A percentile compares a stretch with the other conserved stretches of the same genome.
phyloP scores from a whole-genome alignment of 139 green algal species.

The Micromonas pusilla region DNA sequence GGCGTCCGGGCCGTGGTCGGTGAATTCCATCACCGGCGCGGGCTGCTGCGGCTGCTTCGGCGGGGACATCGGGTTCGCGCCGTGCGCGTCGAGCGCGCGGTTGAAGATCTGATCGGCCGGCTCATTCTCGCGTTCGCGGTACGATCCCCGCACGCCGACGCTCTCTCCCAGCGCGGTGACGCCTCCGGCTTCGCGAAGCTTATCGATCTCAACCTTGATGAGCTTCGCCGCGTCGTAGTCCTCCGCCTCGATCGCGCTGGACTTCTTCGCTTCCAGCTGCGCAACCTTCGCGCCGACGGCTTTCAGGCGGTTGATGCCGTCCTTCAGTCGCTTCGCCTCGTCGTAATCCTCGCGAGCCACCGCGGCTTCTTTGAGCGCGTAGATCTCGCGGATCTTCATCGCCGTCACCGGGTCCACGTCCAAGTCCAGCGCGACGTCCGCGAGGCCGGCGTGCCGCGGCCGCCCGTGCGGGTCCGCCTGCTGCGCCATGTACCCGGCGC shows the following conservation, averaged over 20 bases:
- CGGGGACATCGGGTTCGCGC: too few species aligned
- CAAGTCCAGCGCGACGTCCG: constrained; percentile 62
- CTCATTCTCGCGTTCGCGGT: not conserved
- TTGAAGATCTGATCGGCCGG: not conserved
- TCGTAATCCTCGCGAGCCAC: constrained; percentile 88
- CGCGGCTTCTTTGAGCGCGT: constrained; percentile 60
- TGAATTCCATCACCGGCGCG: not conserved
- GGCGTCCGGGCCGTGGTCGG: not conserved
- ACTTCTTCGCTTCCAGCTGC: constrained; percentile 38
- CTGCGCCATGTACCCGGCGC: not conserved
- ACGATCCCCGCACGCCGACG: not conserved
- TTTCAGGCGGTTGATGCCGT: constrained; percentile 56
- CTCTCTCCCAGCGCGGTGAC: not conserved
- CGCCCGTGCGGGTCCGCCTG: not conserved
- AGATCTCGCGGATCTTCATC: constrained; percentile 24
- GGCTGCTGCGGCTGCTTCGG: too few species aligned
- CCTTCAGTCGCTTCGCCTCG: constrained; percentile 80
- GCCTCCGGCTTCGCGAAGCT: not conserved
- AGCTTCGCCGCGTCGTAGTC: constrained; percentile 41
- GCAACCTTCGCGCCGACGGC: constrained; percentile 33
- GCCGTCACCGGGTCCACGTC: constrained; percentile 63
- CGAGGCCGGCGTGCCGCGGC: constrained; percentile 35
- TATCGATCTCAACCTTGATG: constrained; percentile 30
- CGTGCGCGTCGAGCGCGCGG: not conserved
- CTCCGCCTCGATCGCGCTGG: constrained; percentile 33